Base-by-base conservation (phyloP, 176 grass and related monocot genomes). In the Oryza nivara region DNA sequence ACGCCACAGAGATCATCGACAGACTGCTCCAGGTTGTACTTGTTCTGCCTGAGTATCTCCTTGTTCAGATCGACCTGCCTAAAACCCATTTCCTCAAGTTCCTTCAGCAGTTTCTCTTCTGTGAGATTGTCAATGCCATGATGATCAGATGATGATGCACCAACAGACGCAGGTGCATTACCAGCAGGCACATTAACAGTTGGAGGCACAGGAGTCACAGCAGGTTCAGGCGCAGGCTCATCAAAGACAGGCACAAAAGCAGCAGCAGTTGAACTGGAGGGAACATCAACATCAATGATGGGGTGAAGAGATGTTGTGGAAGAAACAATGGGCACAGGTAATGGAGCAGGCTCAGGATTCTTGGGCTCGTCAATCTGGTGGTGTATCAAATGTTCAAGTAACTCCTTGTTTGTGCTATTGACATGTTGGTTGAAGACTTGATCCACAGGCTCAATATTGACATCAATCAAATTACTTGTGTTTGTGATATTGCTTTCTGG, bases 41-140 rank as follows among this genome's bases (percentile, higher is more conserved):
- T 90, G 12, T 96, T 99, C 78, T 83, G 83, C 86, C 91, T 90
- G 22, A 99, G 93, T 64, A 96, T 89, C 82, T 96, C 91, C 75
- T 99, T 99, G 89, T 99, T 99, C 81, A 99, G 85, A 64, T 92
- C 93, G 68, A 96, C 72, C 83, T 94, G 91, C 71, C 76, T 99
- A 43, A 99, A 99, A n/a, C 96, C 96, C 96, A 99, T 96, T 41
- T 94, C 89, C 88, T 96, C 93, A 12, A 99, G 84, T 76, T 94
- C 93, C 67, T 84, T 87, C 25, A 99, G 91, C 84, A 99, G 72
- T 41, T 74, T 87, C 64, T 92, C 89, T 76, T 99, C 96, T 13
- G 45, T 90, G 25, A 84, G 49, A 54, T 6, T 70, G 68, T 88
- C 75, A 9, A 71, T 44, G 51, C 54, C 70, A 3, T 72, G 38